Evolutionary conservation across 1,139 yeast genomes (phyloP).

Genomic region (Taphrina populina): DNA sequence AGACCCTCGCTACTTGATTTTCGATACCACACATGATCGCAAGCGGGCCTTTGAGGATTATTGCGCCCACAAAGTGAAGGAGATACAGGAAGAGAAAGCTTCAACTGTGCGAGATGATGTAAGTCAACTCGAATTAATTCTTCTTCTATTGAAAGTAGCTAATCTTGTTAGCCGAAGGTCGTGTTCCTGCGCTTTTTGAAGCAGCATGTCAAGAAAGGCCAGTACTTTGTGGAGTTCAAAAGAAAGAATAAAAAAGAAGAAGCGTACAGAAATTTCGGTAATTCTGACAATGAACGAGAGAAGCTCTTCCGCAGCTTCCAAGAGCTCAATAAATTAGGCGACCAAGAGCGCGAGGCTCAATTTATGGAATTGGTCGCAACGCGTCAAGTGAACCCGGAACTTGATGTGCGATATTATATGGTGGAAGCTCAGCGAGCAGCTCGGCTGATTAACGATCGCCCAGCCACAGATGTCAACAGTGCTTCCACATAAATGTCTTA

Average conservation of each 20-base stretch:
- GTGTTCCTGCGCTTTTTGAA: conserved; percentile 46
- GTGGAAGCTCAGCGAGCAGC: neutral
- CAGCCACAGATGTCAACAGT: too few relatives aligned
- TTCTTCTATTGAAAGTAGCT: conserved; percentile 1
- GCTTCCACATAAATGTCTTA: too few relatives aligned
- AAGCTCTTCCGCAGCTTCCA: conserved; percentile 47
- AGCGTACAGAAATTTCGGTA: conserved; percentile 43
- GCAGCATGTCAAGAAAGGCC: conserved; percentile 42
- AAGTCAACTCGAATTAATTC: conserved; percentile 4
- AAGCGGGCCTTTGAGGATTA: conserved; percentile 50
- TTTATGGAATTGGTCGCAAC: conserved; percentile 10
- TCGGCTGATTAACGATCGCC: neutral
- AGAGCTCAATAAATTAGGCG: conserved; percentile 17
- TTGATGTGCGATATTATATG: conserved; percentile 1
- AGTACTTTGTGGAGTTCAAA: conserved; percentile 52
- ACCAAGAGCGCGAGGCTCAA: conserved; percentile 3
- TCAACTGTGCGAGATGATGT: conserved; percentile 36
- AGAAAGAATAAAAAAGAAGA: conserved; percentile 46
- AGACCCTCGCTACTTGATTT: conserved; percentile 48
- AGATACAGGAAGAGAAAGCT: conserved; percentile 35
- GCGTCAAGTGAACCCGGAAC: neutral
- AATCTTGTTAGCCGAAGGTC: conserved; percentile 39
- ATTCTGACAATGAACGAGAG: conserved; percentile 49
- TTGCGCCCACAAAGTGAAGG: conserved; percentile 43
- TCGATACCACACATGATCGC: conserved; percentile 47